Percentiles rank a stretch among this genome's conserved stretches.
phyloP scores from a whole-genome alignment of 176 grass and related monocot species.

The Saccharum officinarum region DNA sequence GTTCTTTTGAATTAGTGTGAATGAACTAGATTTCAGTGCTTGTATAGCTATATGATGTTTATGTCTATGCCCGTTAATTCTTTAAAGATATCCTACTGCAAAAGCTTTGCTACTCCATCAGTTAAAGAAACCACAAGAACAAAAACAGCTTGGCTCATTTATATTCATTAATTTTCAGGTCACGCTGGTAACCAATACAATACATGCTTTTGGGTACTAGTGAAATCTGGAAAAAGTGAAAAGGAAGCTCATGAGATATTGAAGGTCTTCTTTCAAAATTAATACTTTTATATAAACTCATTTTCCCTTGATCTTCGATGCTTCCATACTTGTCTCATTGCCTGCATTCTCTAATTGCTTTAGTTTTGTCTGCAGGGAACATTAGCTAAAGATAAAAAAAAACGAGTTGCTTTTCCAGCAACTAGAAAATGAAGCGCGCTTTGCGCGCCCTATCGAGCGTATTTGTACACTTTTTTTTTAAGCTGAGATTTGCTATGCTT shows the following conservation, averaged over 20 bases:
- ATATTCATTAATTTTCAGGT: slow-evolving; percentile 33
- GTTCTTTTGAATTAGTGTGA: neutral
- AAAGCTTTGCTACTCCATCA: too few species aligned
- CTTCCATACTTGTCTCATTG: slow-evolving; percentile 22
- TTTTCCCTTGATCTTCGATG: slow-evolving; percentile 1
- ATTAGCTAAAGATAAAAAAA: too few species aligned
- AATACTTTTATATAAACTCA: neutral
- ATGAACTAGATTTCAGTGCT: neutral
- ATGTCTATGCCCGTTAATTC: too few species aligned
- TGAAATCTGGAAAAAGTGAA: slow-evolving; percentile 79
- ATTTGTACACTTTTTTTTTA: too few species aligned
- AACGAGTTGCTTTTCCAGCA: too few species aligned
- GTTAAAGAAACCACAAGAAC: too few species aligned
- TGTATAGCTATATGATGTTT: neutral
- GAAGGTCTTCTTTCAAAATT: slow-evolving; percentile 52
- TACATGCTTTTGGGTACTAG: slow-evolving; percentile 85
- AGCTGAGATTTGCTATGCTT: too few species aligned
- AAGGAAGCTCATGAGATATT: slow-evolving; percentile 65
- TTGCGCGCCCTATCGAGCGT: too few species aligned
- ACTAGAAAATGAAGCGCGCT: too few species aligned
- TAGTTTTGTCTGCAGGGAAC: neutral
- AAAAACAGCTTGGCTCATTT: too few species aligned
- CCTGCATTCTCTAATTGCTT: neutral
- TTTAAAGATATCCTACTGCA: neutral
- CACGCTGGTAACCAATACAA: slow-evolving; percentile 80